Conservation (phyloP, 1,139 yeast species). For the Geotrichum carabidarum region DNA sequence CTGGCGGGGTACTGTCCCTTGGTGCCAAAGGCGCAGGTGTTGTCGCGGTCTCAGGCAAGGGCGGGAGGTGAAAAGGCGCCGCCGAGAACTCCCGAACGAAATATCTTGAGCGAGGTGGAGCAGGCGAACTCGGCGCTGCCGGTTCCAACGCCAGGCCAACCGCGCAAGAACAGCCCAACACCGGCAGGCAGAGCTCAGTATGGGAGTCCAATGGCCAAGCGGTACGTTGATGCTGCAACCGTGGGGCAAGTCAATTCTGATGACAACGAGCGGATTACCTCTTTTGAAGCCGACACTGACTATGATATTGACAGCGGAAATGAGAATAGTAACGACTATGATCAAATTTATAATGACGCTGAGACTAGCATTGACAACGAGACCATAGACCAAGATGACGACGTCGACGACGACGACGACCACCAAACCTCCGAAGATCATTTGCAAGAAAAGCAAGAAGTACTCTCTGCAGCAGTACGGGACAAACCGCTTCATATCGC, state of each 20-base stretch:
- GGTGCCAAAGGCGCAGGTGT: conserved; percentile 39
- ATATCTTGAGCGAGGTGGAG: conserved; percentile 67
- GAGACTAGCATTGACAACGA: neutral
- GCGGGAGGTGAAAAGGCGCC: conserved; percentile 31
- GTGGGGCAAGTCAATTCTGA: conserved; percentile 11
- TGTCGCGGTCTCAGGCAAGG: conserved; percentile 24
- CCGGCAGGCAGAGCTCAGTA: conserved; percentile 17
- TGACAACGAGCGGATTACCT: conserved; percentile 1
- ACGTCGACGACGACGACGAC: neutral
- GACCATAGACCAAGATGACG: neutral
- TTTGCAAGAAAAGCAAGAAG: neutral
- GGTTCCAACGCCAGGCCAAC: conserved; percentile 92
- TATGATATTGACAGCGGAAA: neutral
- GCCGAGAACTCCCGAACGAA: conserved; percentile 67
- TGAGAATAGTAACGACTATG: neutral
- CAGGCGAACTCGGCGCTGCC: conserved; percentile 75
- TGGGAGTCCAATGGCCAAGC: conserved; percentile 8
- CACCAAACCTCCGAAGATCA: neutral
- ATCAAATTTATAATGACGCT: neutral
- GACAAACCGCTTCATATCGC: too few relatives aligned
- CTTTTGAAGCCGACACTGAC: too few relatives aligned
- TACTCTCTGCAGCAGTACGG: too few relatives aligned
- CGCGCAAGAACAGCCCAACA: conserved; percentile 53
- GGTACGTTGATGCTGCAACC: conserved; percentile 9
- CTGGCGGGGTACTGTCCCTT: conserved; percentile 77